These are phyloP conservation scores for Aaosphaeria pasadenensis DNA, from an alignment of 2,329 filamentous ascomycete genomes.

Conservation along the genomic window DNA sequence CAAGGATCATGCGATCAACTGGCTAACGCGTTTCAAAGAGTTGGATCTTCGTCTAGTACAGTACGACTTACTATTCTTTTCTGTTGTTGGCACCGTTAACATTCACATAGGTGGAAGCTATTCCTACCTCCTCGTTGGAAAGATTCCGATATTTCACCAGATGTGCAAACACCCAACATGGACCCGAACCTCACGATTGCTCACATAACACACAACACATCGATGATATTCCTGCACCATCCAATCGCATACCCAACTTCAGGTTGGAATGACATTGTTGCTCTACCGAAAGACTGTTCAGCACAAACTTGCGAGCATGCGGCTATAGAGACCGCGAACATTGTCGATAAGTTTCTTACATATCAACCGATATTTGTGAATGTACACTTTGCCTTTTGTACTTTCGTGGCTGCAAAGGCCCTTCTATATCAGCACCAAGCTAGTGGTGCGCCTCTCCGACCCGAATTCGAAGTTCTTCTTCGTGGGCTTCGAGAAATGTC, in stretches of 20 bases:
- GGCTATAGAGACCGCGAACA: conserved; percentile 30
- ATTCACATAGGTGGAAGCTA: conserved; percentile 20
- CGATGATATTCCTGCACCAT: conserved; percentile 33
- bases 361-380: conserved; percentile 29
- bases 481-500: conserved; percentile 28
- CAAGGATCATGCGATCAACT: conserved; percentile 32
- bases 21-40: conserved; percentile 34
- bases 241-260: conserved; percentile 28
- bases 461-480: conserved; percentile 23
- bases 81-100: not conserved
- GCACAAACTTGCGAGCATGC: conserved; percentile 32
- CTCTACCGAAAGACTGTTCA: conserved; percentile 30
- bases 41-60: conserved; percentile 31
- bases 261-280: conserved; percentile 30
- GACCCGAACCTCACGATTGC: conserved; percentile 33
- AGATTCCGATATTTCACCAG: conserved; percentile 29
- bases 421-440: conserved; percentile 26
- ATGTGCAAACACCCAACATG: conserved; percentile 27
- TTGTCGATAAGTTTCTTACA: conserved; percentile 29
- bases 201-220: conserved; percentile 34
- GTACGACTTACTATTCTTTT: not conserved
- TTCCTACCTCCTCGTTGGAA: conserved; percentile 33
- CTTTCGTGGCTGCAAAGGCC: conserved; percentile 31
- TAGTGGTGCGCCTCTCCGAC: conserved; percentile 11
- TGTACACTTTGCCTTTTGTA: conserved; percentile 31